Percentiles rank a stretch among this genome's conserved stretches.
These are phyloP conservation scores for Suillus bovinus DNA, from an alignment of 768 basidiomycete genomes.

Conservation along the genomic window DNA sequence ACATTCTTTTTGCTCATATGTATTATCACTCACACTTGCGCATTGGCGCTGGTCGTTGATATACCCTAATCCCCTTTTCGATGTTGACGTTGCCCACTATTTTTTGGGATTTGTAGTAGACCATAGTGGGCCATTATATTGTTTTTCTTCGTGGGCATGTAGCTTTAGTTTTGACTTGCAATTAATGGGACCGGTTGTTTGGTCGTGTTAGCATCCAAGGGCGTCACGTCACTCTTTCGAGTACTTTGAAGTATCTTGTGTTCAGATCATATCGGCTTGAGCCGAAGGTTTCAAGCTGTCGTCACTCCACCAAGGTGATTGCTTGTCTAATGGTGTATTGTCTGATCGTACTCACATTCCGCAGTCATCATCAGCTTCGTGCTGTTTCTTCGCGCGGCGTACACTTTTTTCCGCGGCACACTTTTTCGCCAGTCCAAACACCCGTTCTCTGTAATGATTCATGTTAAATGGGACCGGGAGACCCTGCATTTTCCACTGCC, in stretches of 20 bases:
- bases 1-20: constrained; percentile 3
- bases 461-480: constrained; percentile 53
- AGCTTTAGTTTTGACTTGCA: constrained; percentile 7
- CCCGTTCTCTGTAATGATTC: constrained; percentile 35
- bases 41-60: constrained; percentile 4
- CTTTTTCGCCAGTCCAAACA: constrained; percentile 7
- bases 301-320: constrained; percentile 25
- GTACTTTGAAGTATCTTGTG: not conserved
- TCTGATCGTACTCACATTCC: constrained; percentile 8
- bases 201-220: not conserved
- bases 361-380: constrained; percentile 34
- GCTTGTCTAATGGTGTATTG: not conserved
- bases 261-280: constrained; percentile 9
- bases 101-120: not conserved
- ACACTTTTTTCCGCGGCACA: constrained; percentile 21
- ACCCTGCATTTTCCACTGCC: constrained; percentile 57
- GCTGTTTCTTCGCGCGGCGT: constrained; percentile 31
- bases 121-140: constrained; percentile 1
- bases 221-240: constrained; percentile 1
- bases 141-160: constrained; percentile 5
- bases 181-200: not conserved
- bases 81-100: constrained; percentile 1
- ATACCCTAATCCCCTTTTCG: constrained; percentile 1
- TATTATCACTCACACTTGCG: constrained; percentile 3
- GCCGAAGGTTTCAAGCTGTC: constrained; percentile 29